These are phyloP conservation scores for Keithomyces neogunnii DNA, from an alignment of 2,329 filamentous ascomycete genomes.

Conservation along the genomic window DNA sequence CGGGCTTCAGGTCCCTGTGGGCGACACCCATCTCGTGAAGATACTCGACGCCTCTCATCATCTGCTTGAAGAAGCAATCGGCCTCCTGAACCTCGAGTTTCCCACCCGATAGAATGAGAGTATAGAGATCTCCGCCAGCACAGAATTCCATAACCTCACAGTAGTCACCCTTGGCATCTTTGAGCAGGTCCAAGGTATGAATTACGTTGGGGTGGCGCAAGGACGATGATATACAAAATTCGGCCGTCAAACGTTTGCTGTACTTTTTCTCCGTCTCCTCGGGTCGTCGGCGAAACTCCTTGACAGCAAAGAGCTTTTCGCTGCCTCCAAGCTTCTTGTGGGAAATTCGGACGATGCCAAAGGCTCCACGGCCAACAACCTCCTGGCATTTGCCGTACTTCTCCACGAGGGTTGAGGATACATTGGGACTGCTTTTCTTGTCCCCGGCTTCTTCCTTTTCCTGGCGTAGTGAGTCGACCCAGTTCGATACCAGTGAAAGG, in stretches of 20 bases:
- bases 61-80: conserved; percentile 97
- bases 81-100: conserved; percentile 90
- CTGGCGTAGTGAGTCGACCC: conserved; percentile 87
- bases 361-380: conserved; percentile 89
- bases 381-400: conserved; percentile 99
- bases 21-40: conserved; percentile 99
- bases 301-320: conserved; percentile 93
- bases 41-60: conserved; percentile 98
- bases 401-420: conserved; percentile 69
- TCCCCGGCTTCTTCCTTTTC: conserved; percentile 82
- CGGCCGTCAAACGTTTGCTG: conserved; percentile 91
- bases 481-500: conserved; percentile 85
- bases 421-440: conserved; percentile 66
- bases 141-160: conserved; percentile 99
- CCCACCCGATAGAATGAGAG: conserved; percentile 78
- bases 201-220: conserved; percentile 97
- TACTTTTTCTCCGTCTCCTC: conserved; percentile 97
- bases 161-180: conserved; percentile 94
- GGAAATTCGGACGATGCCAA: conserved; percentile 94
- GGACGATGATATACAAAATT: conserved; percentile 97
- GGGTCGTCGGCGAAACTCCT: conserved; percentile 90
- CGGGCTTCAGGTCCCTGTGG: conserved; percentile 91
- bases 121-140: conserved; percentile 92
- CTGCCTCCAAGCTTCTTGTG: conserved; percentile 85
- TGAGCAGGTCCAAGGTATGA: conserved; percentile 88